Base-by-base conservation (phyloP, 305 asterid species). In the Ajuga reptans region DNA sequence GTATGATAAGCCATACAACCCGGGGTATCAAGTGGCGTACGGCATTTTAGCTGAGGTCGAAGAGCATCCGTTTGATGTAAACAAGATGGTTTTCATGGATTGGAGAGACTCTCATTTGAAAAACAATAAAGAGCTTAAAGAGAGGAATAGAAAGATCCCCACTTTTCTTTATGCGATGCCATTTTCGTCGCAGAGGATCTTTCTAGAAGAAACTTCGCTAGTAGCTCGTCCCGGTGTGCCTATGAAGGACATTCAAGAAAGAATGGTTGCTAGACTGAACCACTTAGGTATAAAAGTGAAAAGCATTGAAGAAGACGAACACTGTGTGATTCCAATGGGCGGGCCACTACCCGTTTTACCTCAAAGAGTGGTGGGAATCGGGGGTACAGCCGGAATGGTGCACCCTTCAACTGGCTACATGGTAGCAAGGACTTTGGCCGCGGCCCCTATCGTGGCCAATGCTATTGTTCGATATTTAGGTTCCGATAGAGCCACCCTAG, bases 371-470 rank as follows among this genome's bases (percentile, higher is more conserved):
- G 80, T 93, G 3, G 97, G 98, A 71, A 90, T 90, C 12, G 99
- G 99, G 4, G 99, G 99, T 39, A 93, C 99, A 12, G 96, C 97
- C 0, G 99, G 97, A 14, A 90, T 93, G 99, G 99, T 93, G 75
- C 99, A 90, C 64, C 99, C 99, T 15, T 90, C 99, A 6, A 93
- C 99, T 0, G 99, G 99, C 18, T 93, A 90, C 72, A 93, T 93
- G 99, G 99, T 93, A 43, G 95, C 99, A 16, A 71, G 99, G 79
- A 93, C 99, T 59, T 73, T 93, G 45, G 97, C 98, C 15, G 97
- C 97, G 16, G 97, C 98, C 27, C 98, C 97, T 0, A 45, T 90
- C 4, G 95, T 92, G 1, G 98, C 98, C 17, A 82, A 79, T 75
- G 95, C 98, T 36, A 88, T 92, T 16, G 89, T 92, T 41, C 84